Evolutionary conservation across 352 stramenopile genomes (phyloP), one percentile per base, ranked within the genome.

Genomic region (Blastocystis sp.): DNA sequence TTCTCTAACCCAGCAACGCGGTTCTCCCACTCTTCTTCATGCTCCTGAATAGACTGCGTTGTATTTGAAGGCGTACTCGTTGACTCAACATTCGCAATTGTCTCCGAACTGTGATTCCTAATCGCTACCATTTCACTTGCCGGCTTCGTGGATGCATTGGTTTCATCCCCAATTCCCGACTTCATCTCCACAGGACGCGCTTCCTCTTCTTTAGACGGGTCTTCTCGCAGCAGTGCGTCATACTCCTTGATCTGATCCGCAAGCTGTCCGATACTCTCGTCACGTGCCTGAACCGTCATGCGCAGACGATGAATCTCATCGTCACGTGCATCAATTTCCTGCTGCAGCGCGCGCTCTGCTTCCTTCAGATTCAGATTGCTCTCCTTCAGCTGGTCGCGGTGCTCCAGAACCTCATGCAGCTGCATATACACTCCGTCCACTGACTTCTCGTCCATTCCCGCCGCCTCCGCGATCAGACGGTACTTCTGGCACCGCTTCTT

Each of bases 401-500:
- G 69, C 18, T 81, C 29, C 34, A 38, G 32, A 11, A 81, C 46
- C 24, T 54, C 34, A 27, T 51, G n/a, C 14, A 63, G 42, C 53
- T 44, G 49, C 29, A 51, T 16, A 24, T 49, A 81, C n/a, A 64
- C 27, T 27, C 27, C 34, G 34, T 81, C 42, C 51, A 81, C 32
- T 7, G 27, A 63, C 14, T 42, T 9, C 36, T 64, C 69, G n/a
- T 63, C 49, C 21, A 54, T 44, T n/a, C 51, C 48, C 16, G 38
- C 18, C 7, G 46, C 56, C 34, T 64, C 21, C 4, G 51, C 48
- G 21, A 81, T 61, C 27, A 65, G 16, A 14, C 56, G 1, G 40
- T 81, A 81, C 32, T 81, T 81, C 4, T 81, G 18, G 40, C 69
- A 64, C 11, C 48, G 69, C 46, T 81, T 81, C 69, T 64, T 81